These are phyloP conservation scores for Sarocladiaceae sp. DNA, from an alignment of 2,329 filamentous ascomycete genomes.

Conservation along the genomic window DNA sequence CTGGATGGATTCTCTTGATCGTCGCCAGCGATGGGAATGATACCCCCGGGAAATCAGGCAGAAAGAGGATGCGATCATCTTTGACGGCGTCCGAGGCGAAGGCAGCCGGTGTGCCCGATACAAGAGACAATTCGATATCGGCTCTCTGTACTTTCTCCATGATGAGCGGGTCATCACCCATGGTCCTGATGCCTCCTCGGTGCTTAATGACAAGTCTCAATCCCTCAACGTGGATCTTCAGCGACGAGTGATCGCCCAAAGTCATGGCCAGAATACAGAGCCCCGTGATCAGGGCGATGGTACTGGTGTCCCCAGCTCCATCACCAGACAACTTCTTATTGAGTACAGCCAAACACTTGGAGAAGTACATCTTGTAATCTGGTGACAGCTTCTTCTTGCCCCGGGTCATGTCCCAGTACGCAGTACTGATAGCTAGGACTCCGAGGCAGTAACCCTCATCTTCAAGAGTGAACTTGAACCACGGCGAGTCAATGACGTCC, in stretches of 20 bases:
- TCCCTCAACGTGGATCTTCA: constrained; percentile 25
- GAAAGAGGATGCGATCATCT: not conserved
- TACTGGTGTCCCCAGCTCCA: constrained; percentile 21
- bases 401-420: constrained; percentile 8
- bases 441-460: constrained; percentile 29
- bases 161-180: constrained; percentile 12
- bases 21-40: not conserved
- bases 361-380: constrained; percentile 19
- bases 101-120: not conserved
- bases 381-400: constrained; percentile 11
- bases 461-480: constrained; percentile 21
- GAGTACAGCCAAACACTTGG: constrained; percentile 20
- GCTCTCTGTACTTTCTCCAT: constrained; percentile 11
- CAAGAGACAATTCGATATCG: not conserved
- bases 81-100: not conserved
- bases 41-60: not conserved
- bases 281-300: constrained; percentile 22
- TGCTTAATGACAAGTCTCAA: constrained; percentile 23
- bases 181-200: constrained; percentile 22
- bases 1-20: not conserved
- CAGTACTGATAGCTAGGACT: constrained; percentile 17
- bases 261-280: constrained; percentile 21
- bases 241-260: constrained; percentile 16
- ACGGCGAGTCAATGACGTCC: constrained; percentile 14
- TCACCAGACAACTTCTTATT: constrained; percentile 22